A percentile compares a stretch with the other conserved stretches of the same genome.
These are phyloP conservation scores for Lactarius hatsudake DNA, from an alignment of 768 basidiomycete genomes.

Conservation along the genomic window DNA sequence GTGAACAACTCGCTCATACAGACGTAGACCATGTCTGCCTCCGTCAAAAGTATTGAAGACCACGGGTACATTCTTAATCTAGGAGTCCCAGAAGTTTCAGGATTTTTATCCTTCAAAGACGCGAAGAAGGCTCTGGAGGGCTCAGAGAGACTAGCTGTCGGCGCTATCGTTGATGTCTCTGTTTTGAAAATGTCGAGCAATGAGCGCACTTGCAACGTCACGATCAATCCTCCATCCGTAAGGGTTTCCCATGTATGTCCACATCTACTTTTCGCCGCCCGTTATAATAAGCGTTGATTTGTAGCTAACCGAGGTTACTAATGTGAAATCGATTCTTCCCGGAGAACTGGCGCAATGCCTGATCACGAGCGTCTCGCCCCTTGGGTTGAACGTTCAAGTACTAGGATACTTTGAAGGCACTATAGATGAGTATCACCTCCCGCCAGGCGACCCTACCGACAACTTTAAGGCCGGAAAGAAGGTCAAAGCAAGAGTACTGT, in stretches of 20 bases:
- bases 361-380: constrained; percentile 69
- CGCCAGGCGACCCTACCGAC: constrained; percentile 40
- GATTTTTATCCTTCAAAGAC: constrained; percentile 83
- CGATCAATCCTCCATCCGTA: constrained; percentile 48
- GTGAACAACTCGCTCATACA: neutral
- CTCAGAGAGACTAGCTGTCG: constrained; percentile 48
- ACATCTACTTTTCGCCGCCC: constrained; percentile 1
- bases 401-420: constrained; percentile 93
- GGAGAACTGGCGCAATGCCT: constrained; percentile 79
- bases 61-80: constrained; percentile 91
- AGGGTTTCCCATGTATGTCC: constrained; percentile 53
- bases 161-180: constrained; percentile 64
- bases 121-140: constrained; percentile 42
- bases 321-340: constrained; percentile 80
- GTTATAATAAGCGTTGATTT: constrained; percentile 4
- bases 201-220: constrained; percentile 74
- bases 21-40: constrained; percentile 66
- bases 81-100: constrained; percentile 73
- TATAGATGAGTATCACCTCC: constrained; percentile 77
- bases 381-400: constrained; percentile 83
- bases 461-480: constrained; percentile 65
- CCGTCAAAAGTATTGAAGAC: constrained; percentile 85
- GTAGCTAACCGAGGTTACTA: constrained; percentile 75
- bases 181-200: constrained; percentile 69
- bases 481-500: constrained; percentile 81